phyloP scores from a whole-genome alignment of 768 basidiomycete genomes.

The Trametes punicea region DNA sequence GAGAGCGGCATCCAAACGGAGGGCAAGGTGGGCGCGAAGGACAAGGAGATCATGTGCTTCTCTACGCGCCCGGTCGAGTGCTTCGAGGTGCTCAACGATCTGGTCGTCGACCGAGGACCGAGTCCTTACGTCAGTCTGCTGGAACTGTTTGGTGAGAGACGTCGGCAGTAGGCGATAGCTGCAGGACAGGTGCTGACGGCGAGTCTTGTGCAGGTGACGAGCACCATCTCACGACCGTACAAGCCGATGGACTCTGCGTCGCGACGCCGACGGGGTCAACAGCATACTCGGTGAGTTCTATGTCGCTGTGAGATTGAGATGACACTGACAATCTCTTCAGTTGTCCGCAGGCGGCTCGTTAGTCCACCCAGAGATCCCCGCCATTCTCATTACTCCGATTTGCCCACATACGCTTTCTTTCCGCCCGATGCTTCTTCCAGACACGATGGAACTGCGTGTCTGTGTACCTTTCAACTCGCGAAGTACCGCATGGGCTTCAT shows the following conservation, averaged over 20 bases:
- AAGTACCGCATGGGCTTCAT: conserved; percentile 98
- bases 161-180: neutral
- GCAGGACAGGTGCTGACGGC: neutral
- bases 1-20: conserved; percentile 70
- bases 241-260: conserved; percentile 94
- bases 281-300: conserved; percentile 81
- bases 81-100: conserved; percentile 94
- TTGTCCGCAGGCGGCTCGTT: conserved; percentile 97
- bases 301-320: neutral
- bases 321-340: conserved; percentile 34
- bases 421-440: conserved; percentile 96
- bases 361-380: conserved; percentile 96
- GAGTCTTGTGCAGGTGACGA: conserved; percentile 70
- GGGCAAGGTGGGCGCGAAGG: conserved; percentile 54
- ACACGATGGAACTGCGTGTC: conserved; percentile 96
- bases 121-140: conserved; percentile 95
- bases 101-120: conserved; percentile 97
- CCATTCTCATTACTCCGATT: conserved; percentile 93
- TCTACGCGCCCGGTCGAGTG: conserved; percentile 92
- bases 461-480: conserved; percentile 99
- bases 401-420: conserved; percentile 99
- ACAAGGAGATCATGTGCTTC: conserved; percentile 98
- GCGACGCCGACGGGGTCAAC: conserved; percentile 98
- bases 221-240: conserved; percentile 98
- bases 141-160: conserved; percentile 86